These are phyloP conservation scores for Hygrocybe coccinea DNA, from an alignment of 768 basidiomycete species.

Conservation along the genomic window DNA sequence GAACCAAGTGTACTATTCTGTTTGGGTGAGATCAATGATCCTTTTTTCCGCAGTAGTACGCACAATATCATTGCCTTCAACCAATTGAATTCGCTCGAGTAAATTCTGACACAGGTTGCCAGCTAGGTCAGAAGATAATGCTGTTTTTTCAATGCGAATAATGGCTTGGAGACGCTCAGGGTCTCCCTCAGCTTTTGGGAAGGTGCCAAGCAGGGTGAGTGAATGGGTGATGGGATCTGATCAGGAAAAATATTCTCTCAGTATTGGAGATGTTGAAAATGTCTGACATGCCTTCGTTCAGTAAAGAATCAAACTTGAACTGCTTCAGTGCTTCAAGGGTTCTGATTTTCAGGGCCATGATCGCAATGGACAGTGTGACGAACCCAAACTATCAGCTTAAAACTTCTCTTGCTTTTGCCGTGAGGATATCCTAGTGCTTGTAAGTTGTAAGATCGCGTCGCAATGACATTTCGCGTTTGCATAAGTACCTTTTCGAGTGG, in stretches of 20 bases:
- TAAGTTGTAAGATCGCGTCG: too few relatives aligned
- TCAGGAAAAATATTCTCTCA: too few relatives aligned
- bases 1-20: conserved; percentile 70
- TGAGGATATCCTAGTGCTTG: too few relatives aligned
- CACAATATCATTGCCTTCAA: conserved; percentile 68
- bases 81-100: conserved; percentile 41
- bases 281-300: conserved; percentile 42
- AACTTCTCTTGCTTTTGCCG: too few relatives aligned
- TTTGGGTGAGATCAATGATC: neutral
- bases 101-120: conserved; percentile 34
- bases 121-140: conserved; percentile 46
- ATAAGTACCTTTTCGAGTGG: too few relatives aligned
- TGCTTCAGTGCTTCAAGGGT: conserved; percentile 28
- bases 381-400: too few relatives aligned
- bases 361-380: neutral
- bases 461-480: too few relatives aligned
- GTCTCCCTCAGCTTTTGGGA: conserved; percentile 32
- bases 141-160: conserved; percentile 73
- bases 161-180: conserved; percentile 48
- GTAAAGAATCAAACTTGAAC: conserved; percentile 52
- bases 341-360: neutral
- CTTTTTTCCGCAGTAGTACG: conserved; percentile 19
- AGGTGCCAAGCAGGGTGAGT: conserved; percentile 63
- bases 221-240: conserved; percentile 58
- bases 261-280: neutral